Base-by-base conservation (phyloP, 2,329 filamentous ascomycete species). In the Exophiala viscosa region DNA sequence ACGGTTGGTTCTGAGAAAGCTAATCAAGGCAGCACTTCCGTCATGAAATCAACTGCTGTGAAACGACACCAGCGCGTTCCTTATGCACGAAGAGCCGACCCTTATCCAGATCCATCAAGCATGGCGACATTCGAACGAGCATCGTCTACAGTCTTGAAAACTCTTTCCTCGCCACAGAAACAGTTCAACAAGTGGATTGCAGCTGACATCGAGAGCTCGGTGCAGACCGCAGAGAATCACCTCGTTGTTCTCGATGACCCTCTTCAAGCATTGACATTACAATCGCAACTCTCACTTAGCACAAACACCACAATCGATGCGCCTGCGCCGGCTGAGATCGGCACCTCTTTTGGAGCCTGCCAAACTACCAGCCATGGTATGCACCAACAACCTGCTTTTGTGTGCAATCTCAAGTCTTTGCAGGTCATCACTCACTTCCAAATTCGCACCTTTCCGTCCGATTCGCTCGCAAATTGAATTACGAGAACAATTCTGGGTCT, bases 51-150 rank as follows among this genome's bases (percentile, higher is more conserved):
- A 10, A 10, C 44, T 18, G 17, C 15, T 17, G 32, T 45, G 18
- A 17, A 40, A 44, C 14, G 31, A 45, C 39, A 44, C 11, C 8
- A 15, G 9, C 15, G n/a, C 9, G 9, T 20, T n/a, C 40, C 13
- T 13, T 45, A 33, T 31, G 36, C 41, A 14, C 11, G 42, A 35
- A 23, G 28, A 18, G 42, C 42, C 10, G 23, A 17, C 39, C 42
- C 44, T 34, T 52, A 42, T 38, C 44, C 44, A 2, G 17, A 38
- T 20, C 32, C 50, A 18, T 48, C 50, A 44, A 14, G 35, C 35
- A 8, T 48, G 17, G 42, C 49, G 23, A 38, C 35, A 2, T 39
- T 51, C 49, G 33, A 43, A 31, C 34, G 45, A 48, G 17, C 44
- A 8, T 52, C 50, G 20, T 23, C 15, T 7, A 28, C 20, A n/a